Conservation (phyloP, 2,329 filamentous ascomycete species). For the Nigrospora osmanthi region DNA sequence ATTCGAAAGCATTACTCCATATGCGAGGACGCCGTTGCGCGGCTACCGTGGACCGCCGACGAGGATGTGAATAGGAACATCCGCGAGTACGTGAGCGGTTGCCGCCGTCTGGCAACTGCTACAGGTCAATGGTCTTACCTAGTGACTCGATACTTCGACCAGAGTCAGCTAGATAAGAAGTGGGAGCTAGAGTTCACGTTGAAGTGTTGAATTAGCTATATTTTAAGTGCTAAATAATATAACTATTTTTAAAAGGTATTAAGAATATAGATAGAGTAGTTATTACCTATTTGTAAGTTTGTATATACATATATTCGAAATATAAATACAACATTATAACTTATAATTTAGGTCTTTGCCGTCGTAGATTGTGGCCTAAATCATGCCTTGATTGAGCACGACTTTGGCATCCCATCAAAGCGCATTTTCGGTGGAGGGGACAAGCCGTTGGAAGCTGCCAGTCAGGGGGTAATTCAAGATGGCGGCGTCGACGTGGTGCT, state of each 20-base stretch:
- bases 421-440: slow-evolving; percentile 11
- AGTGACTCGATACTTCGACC: neutral
- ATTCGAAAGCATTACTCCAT: slow-evolving; percentile 18
- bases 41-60: slow-evolving; percentile 19
- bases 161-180: neutral
- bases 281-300: no score
- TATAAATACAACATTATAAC: no score
- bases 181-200: neutral
- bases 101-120: slow-evolving; percentile 16
- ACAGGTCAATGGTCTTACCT: slow-evolving; percentile 7
- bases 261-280: no score
- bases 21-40: slow-evolving; percentile 16
- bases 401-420: slow-evolving; percentile 5
- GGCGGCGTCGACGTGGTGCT: slow-evolving; percentile 11
- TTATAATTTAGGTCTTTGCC: slow-evolving; percentile 8
- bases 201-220: no score
- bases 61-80: slow-evolving; percentile 17
- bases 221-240: no score
- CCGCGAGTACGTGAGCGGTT: slow-evolving; percentile 16
- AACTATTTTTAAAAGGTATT: no score
- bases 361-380: slow-evolving; percentile 7
- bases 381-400: slow-evolving; percentile 2
- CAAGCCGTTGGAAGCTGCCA: slow-evolving; percentile 4
- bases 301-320: no score
- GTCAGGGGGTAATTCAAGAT: slow-evolving; percentile 3